These are phyloP conservation scores for Asclepias syriaca DNA, from an alignment of 257 asterid genomes.

Conservation along the genomic window DNA sequence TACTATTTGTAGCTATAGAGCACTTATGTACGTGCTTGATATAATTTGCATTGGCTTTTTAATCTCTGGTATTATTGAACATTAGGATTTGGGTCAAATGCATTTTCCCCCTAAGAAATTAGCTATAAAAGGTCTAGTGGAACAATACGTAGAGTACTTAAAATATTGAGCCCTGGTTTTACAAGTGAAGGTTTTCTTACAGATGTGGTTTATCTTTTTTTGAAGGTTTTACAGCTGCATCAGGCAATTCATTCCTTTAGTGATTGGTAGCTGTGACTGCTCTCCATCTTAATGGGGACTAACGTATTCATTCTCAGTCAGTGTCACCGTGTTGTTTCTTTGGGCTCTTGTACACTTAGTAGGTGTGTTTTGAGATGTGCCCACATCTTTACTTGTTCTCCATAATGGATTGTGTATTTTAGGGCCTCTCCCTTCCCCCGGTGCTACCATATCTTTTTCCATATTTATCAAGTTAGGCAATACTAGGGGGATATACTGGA, in stretches of 20 bases:
- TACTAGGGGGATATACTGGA: background rate
- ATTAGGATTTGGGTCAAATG: background rate
- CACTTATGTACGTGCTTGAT: background rate
- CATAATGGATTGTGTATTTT: background rate
- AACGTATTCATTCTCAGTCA: background rate
- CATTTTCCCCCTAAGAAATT: background rate
- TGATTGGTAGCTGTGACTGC: background rate
- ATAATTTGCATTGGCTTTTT: background rate
- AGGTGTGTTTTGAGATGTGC: background rate
- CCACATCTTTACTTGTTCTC: background rate
- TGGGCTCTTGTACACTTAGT: background rate
- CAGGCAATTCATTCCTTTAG: background rate
- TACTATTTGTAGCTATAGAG: background rate
- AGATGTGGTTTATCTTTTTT: background rate
- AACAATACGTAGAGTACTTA: no score
- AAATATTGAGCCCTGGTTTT: background rate
- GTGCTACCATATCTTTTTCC: background rate
- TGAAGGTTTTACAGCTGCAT: conserved; percentile 11
- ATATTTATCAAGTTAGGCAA: background rate
- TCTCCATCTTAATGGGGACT: background rate
- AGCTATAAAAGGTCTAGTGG: background rate
- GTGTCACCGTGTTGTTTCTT: background rate
- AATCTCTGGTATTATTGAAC: background rate
- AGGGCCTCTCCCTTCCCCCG: background rate
- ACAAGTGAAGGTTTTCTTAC: conserved; percentile 2